Evolutionary conservation across 495 filamentous ascomycete species (phyloP).

Genomic region (Hypoxylon cercidicola): DNA sequence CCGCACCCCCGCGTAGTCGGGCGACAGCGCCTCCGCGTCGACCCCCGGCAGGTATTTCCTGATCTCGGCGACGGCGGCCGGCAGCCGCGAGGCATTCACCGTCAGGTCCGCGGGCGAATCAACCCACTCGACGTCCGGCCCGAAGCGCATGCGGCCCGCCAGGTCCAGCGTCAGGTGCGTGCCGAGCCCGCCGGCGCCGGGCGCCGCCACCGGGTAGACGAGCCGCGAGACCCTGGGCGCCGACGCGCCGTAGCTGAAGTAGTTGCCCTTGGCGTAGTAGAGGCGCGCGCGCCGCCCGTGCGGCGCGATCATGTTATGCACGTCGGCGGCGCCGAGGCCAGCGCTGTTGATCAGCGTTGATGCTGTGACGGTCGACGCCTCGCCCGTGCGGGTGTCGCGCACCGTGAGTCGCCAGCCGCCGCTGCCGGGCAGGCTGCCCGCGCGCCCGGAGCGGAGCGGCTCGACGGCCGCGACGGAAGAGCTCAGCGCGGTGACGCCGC

Average conservation of each 20-base stretch:
- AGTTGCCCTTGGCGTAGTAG: constrained; percentile 93
- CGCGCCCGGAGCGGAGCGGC: constrained; percentile 61
- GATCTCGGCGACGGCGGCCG: constrained; percentile 78
- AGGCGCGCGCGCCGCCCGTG: constrained; percentile 63
- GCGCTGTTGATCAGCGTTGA: constrained; percentile 86
- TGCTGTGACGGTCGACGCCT: constrained; percentile 70
- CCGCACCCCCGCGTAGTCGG: constrained; percentile 91
- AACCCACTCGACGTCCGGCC: constrained; percentile 96
- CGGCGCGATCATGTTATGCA: constrained; percentile 87
- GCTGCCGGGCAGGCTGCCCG: constrained; percentile 62
- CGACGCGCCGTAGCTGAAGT: constrained; percentile 83
- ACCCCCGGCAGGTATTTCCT: constrained; percentile 79
- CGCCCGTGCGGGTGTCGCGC: constrained; percentile 55
- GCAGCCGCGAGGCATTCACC: constrained; percentile 66
- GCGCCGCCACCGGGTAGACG: constrained; percentile 85
- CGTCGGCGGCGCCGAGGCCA: constrained; percentile 76
- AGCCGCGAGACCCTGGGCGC: constrained; percentile 75
- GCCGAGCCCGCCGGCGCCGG: constrained; percentile 84
- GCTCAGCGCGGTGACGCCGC: constrained; percentile 76
- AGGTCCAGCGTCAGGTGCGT: constrained; percentile 95
- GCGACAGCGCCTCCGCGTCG: constrained; percentile 69
- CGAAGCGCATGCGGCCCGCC: constrained; percentile 86
- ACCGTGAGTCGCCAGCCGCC: constrained; percentile 56
- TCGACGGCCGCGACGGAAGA: constrained; percentile 69
- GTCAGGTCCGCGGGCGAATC: constrained; percentile 53